A percentile compares a stretch with the other conserved stretches of the same genome.
Evolutionary conservation across 257 asterid species (phyloP).

Genomic region (Echium plantagineum): DNA sequence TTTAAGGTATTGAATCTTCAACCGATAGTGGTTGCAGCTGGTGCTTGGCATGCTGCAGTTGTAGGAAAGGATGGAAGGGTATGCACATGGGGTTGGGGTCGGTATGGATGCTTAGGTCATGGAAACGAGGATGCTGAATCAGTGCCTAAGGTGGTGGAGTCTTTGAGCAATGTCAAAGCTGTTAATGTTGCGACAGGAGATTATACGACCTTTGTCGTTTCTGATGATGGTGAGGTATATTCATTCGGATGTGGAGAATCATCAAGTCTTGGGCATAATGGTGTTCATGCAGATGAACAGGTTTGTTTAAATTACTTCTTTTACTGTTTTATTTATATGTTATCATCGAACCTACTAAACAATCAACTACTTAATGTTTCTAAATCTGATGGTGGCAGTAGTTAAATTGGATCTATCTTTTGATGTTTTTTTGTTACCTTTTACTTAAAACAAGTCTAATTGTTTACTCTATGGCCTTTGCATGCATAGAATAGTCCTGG

Average conservation of each 20-base stretch:
- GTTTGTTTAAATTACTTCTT: constrained; percentile 25
- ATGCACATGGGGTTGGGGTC: constrained; percentile 99
- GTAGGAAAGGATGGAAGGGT: constrained; percentile 95
- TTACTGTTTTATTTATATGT: neutral
- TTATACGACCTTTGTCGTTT: constrained; percentile 87
- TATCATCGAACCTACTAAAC: no score
- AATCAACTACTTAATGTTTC: no score
- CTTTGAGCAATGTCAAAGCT: constrained; percentile 63
- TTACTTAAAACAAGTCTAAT: no score
- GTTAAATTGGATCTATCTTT: no score
- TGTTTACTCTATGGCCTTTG: no score
- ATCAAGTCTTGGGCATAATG: constrained; percentile 85
- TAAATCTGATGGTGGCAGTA: no score
- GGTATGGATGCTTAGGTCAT: constrained; percentile 96
- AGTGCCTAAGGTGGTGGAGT: constrained; percentile 83
- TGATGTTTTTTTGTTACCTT: no score
- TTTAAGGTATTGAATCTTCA: constrained; percentile 68
- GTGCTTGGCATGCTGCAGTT: constrained; percentile 99
- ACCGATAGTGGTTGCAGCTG: constrained; percentile 88
- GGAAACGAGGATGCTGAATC: constrained; percentile 94
- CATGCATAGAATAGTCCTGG: no score
- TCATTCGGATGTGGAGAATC: constrained; percentile 97
- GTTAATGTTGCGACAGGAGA: constrained; percentile 93
- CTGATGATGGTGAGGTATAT: constrained; percentile 75
- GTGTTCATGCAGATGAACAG: constrained; percentile 61